Percentiles rank a stretch among this genome's conserved stretches.
phyloP scores from a whole-genome alignment of 2,329 filamentous ascomycete species.

The Thelonectria discophora region DNA sequence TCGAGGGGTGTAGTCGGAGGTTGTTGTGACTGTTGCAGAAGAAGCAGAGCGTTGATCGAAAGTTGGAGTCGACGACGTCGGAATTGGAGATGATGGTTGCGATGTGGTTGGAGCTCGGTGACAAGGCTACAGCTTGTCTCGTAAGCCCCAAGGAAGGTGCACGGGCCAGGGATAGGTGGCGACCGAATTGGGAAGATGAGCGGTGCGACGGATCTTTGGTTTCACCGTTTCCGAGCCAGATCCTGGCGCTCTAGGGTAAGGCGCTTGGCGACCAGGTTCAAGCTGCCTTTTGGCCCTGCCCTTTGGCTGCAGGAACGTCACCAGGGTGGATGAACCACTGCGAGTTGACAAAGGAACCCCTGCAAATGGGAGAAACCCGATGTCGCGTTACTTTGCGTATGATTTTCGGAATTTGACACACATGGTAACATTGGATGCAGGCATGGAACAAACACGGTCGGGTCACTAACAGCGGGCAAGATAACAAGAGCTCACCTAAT shows the following conservation, averaged over 20 bases:
- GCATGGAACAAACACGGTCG: background rate
- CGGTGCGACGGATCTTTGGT: slow-evolving; percentile 30
- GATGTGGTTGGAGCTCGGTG: slow-evolving; percentile 46
- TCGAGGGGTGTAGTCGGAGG: slow-evolving; percentile 24
- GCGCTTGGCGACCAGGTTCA: background rate
- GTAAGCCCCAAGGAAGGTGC: slow-evolving; percentile 42
- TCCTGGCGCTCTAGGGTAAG: slow-evolving; percentile 31
- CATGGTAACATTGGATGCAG: background rate
- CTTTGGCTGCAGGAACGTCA: background rate
- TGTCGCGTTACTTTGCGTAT: background rate
- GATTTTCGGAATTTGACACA: background rate
- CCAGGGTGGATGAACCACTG: background rate
- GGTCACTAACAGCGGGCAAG: too few relatives aligned
- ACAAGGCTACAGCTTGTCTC: slow-evolving; percentile 49
- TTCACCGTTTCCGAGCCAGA: slow-evolving; percentile 30
- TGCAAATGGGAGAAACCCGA: background rate
- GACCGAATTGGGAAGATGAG: slow-evolving; percentile 14
- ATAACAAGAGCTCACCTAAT: background rate
- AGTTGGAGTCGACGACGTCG: slow-evolving; percentile 17
- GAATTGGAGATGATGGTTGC: slow-evolving; percentile 34
- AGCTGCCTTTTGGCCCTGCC: background rate
- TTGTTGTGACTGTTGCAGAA: slow-evolving; percentile 7
- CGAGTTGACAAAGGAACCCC: background rate
- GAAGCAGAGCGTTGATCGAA: slow-evolving; percentile 2
- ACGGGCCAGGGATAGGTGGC: slow-evolving; percentile 33